Conservation (phyloP, 306 rosid species). For the Prunus padus region DNA sequence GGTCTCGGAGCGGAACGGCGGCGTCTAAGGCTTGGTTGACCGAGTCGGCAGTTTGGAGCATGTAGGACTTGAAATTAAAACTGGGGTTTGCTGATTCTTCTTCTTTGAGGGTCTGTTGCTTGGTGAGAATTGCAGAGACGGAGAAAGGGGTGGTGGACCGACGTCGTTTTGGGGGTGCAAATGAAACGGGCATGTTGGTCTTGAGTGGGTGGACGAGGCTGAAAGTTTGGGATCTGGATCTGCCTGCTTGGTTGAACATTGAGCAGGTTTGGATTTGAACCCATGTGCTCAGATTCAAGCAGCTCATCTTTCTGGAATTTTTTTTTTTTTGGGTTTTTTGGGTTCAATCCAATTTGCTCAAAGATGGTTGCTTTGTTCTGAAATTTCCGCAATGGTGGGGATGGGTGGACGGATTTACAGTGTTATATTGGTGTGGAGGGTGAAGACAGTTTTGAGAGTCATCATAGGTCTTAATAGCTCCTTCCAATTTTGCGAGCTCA, state of each 20-base stretch:
- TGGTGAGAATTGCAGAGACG: slow-evolving; percentile 40
- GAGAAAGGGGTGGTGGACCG: slow-evolving; percentile 13
- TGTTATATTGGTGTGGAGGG: not conserved
- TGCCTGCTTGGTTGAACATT: slow-evolving; percentile 36
- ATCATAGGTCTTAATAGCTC: not conserved
- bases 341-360: not conserved
- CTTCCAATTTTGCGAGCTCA: not conserved
- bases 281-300: slow-evolving; percentile 47
- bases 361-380: not conserved
- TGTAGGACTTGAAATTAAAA: slow-evolving; percentile 56
- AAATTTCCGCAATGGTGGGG: not conserved
- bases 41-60: slow-evolving; percentile 43
- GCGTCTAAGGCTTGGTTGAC: slow-evolving; percentile 61
- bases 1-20: slow-evolving; percentile 47
- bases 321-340: not conserved
- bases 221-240: slow-evolving; percentile 35
- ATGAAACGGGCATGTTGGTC: slow-evolving; percentile 18
- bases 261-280: slow-evolving; percentile 27
- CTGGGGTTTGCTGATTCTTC: slow-evolving; percentile 3
- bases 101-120: slow-evolving; percentile 17
- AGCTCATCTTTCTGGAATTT: slow-evolving; percentile 34
- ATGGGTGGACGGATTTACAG: not conserved
- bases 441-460: not conserved
- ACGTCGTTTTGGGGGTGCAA: not conserved
- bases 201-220: slow-evolving; percentile 23